Conservation (phyloP, 169 alveolate genomes). For the Eimeria praecox region DNA sequence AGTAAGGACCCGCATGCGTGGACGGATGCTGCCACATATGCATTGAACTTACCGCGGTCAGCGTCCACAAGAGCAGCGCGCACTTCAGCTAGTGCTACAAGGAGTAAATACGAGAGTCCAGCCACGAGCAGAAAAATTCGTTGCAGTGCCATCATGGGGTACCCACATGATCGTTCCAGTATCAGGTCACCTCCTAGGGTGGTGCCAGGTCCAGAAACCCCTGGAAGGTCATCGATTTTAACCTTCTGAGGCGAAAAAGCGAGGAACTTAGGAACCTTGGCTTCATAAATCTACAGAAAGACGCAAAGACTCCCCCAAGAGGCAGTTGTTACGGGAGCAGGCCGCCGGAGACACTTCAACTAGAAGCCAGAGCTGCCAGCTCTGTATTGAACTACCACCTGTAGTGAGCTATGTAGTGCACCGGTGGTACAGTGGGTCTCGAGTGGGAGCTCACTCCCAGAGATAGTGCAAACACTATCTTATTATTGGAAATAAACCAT, state of each 20-base stretch:
- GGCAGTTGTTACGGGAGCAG: background rate
- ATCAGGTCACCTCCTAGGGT: conserved; percentile 40
- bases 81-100: background rate
- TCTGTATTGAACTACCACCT: too few relatives aligned
- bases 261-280: background rate
- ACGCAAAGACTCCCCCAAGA: background rate
- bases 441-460: too few relatives aligned
- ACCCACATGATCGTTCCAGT: background rate
- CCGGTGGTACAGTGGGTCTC: too few relatives aligned
- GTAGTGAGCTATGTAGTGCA: too few relatives aligned
- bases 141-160: conserved; percentile 9
- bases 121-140: background rate
- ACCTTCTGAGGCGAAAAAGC: background rate
- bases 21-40: background rate
- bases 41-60: background rate
- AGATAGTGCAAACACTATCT: too few relatives aligned
- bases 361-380: background rate
- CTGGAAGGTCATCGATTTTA: background rate
- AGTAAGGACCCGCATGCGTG: background rate
- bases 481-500: too few relatives aligned
- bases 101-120: background rate
- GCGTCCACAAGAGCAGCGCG: background rate
- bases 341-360: background rate
- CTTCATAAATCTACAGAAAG: background rate
- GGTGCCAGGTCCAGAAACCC: background rate